Evolutionary conservation across 2,329 filamentous ascomycete genomes (phyloP).

Genomic region (Trichoderma simmonsii): DNA sequence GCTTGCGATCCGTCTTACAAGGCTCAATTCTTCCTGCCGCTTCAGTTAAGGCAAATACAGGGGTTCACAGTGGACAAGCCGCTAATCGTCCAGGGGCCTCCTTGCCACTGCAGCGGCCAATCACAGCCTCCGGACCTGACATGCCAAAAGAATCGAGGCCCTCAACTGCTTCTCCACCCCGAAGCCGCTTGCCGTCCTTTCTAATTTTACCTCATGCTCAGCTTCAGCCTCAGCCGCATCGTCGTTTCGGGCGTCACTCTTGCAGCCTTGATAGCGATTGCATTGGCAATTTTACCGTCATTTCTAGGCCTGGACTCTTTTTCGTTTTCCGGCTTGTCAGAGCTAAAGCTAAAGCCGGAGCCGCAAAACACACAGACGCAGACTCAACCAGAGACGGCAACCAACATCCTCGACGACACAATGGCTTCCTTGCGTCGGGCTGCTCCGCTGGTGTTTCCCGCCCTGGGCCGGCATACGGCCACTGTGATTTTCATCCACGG

Average conservation of each 20-base stretch:
- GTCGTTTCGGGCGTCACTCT: neutral
- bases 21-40: neutral
- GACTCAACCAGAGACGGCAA: neutral
- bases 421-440: slow-evolving; percentile 28
- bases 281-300: neutral
- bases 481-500: slow-evolving; percentile 95
- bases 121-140: neutral
- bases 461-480: slow-evolving; percentile 79
- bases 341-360: neutral
- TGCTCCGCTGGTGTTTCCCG: slow-evolving; percentile 68
- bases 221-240: neutral
- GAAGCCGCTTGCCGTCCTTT: neutral
- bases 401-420: neutral
- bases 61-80: neutral
- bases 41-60: neutral
- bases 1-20: neutral
- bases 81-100: neutral
- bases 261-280: slow-evolving; percentile 2
- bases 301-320: neutral
- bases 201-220: slow-evolving; percentile 17
- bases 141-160: neutral
- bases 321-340: neutral
- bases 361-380: neutral
- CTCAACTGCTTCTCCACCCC: slow-evolving; percentile 1
- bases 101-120: neutral